Evolutionary conservation across 176 grass and related monocot species (phyloP).

Genomic region (Bonia amplexicaulis): DNA sequence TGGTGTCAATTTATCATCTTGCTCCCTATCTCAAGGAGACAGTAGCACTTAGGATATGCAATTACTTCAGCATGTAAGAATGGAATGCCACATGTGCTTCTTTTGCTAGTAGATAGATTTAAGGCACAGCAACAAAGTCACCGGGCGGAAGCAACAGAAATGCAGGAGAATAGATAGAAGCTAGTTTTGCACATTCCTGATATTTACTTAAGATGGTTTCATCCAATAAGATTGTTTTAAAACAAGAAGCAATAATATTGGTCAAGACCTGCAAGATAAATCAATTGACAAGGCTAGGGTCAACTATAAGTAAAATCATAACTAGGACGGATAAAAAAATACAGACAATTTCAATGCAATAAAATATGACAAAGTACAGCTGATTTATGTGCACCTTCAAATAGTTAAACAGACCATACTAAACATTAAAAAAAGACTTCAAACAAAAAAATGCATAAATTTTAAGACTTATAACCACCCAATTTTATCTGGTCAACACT

Average conservation of each 20-base stretch:
- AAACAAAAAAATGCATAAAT: constrained; percentile 4
- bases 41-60: background rate
- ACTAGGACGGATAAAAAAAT: background rate
- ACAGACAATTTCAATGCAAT: background rate
- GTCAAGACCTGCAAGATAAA: constrained; percentile 64
- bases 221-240: constrained; percentile 32
- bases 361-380: constrained; percentile 12
- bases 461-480: background rate
- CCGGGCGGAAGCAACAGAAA: background rate
- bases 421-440: background rate
- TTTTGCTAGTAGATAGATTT: constrained; percentile 24
- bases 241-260: constrained; percentile 29
- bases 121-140: constrained; percentile 9
- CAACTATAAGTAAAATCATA: constrained; percentile 26
- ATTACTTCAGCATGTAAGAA: constrained; percentile 10
- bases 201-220: constrained; percentile 21
- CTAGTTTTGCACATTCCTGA: constrained; percentile 18
- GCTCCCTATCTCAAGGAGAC: background rate
- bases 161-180: constrained; percentile 20
- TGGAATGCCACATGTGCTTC: background rate
- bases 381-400: background rate
- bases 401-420: background rate
- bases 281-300: constrained; percentile 26
- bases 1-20: background rate
- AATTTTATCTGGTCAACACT: constrained; percentile 12